A percentile compares a stretch with the other conserved stretches of the same genome.
Evolutionary conservation across 306 rosid genomes (phyloP).

Genomic region (Acacia melanoxylon): DNA sequence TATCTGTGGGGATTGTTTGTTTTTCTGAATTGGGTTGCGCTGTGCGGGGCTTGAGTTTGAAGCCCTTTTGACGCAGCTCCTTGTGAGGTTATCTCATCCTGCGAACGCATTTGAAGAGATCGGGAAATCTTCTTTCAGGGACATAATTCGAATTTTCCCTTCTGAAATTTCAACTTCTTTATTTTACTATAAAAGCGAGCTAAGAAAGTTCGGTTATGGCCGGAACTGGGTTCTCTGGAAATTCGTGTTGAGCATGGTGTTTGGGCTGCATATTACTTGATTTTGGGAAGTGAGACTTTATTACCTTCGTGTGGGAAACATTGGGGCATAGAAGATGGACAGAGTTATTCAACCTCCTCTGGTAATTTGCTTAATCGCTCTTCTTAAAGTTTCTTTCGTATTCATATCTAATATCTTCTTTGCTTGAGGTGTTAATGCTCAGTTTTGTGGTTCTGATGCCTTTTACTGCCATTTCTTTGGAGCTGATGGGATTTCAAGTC

Average conservation of each 20-base stretch:
- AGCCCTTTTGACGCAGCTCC: constrained; percentile 14
- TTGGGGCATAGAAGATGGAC: constrained; percentile 55
- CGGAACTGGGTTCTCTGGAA: constrained; percentile 34
- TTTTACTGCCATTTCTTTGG: constrained; percentile 16
- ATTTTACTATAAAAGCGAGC: not conserved
- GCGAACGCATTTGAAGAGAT: constrained; percentile 21
- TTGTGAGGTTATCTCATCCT: not conserved
- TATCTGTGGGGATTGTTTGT: constrained; percentile 30
- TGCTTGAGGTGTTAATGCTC: constrained; percentile 12
- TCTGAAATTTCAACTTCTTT: not conserved
- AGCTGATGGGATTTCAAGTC: not conserved
- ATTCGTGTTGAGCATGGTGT: constrained; percentile 44
- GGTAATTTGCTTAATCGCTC: constrained; percentile 47
- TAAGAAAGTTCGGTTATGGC: constrained; percentile 18
- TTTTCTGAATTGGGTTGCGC: constrained; percentile 33
- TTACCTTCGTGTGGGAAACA: constrained; percentile 32
- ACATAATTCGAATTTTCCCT: constrained; percentile 12
- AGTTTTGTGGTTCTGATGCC: constrained; percentile 6
- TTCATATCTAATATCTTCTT: constrained; percentile 25
- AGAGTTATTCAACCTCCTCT: constrained; percentile 84
- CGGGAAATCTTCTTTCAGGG: not conserved
- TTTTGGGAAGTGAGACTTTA: constrained; percentile 32
- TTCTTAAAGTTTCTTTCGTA: not conserved
- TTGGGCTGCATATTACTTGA: constrained; percentile 32
- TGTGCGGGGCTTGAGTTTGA: constrained; percentile 19